These are phyloP conservation scores for Misopates orontium DNA, from an alignment of 257 asterid species.

Conservation along the genomic window DNA sequence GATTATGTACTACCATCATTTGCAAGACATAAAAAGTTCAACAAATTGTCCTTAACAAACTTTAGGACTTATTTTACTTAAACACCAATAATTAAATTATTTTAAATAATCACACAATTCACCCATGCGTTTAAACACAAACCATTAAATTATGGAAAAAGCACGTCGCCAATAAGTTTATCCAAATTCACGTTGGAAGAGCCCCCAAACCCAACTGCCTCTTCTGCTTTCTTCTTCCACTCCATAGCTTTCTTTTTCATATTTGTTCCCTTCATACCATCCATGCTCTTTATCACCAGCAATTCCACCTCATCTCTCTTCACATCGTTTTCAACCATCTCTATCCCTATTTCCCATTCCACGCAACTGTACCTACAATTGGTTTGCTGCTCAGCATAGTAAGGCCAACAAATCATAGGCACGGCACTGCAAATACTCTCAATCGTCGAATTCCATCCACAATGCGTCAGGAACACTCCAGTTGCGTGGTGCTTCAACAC, in stretches of 20 bases:
- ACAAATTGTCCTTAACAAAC: no score
- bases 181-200: slow-evolving; percentile 29
- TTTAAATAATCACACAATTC: no score
- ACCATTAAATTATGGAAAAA: no score
- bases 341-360: slow-evolving; percentile 45
- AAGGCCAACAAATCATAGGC: slow-evolving; percentile 50
- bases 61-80: no score
- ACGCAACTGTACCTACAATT: slow-evolving; percentile 34
- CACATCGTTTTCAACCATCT: slow-evolving; percentile 31
- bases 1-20: no score
- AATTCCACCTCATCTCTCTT: slow-evolving; percentile 33
- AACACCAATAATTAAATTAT: no score
- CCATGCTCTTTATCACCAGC: slow-evolving; percentile 43
- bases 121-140: no score
- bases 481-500: slow-evolving; percentile 36
- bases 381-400: slow-evolving; percentile 40
- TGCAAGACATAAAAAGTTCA: no score
- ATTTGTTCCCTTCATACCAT: slow-evolving; percentile 34
- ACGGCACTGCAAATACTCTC: slow-evolving; percentile 35
- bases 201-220: slow-evolving; percentile 34
- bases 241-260: slow-evolving; percentile 35
- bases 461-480: slow-evolving; percentile 41
- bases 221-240: slow-evolving; percentile 33
- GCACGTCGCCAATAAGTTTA: slow-evolving; percentile 16
- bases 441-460: slow-evolving; percentile 45